phyloP scores from a whole-genome alignment of 108 stramenopile genomes.

The Mediolabrus comicus region DNA sequence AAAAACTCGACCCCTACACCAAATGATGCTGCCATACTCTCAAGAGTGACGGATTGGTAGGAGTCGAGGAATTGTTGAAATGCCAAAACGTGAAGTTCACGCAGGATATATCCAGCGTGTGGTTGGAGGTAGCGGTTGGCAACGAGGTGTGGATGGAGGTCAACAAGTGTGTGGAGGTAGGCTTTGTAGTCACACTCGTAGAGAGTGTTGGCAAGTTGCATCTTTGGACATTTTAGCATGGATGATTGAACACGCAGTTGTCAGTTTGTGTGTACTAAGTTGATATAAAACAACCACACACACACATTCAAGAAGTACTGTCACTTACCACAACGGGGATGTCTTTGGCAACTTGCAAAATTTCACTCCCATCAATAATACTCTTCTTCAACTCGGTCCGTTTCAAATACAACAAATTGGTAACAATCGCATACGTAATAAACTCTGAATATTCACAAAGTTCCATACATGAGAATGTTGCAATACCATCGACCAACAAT shows the following conservation, averaged over 20 bases:
- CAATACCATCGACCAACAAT: slow-evolving; percentile 90
- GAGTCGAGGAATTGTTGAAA: slow-evolving; percentile 98
- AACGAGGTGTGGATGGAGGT: slow-evolving; percentile 71
- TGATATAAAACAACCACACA: background rate
- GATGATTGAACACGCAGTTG: no score
- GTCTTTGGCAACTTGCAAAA: slow-evolving; percentile 81
- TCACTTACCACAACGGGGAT: slow-evolving; percentile 70
- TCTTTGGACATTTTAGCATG: no score
- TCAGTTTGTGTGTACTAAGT: no score
- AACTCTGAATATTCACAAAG: slow-evolving; percentile 93
- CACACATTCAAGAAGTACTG: background rate
- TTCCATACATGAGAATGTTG: slow-evolving; percentile 96
- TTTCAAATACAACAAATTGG: slow-evolving; percentile 84
- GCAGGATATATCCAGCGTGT: slow-evolving; percentile 85
- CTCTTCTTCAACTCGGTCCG: slow-evolving; percentile 88
- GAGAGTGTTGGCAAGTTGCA: slow-evolving; percentile 78
- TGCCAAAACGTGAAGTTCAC: slow-evolving; percentile 92
- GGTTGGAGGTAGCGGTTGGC: slow-evolving; percentile 86
- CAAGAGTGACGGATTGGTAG: slow-evolving; percentile 94
- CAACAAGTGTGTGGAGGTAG: slow-evolving; percentile 91
- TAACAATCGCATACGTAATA: slow-evolving; percentile 88
- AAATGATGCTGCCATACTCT: slow-evolving; percentile 93
- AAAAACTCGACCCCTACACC: slow-evolving; percentile 90
- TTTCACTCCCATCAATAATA: slow-evolving; percentile 96
- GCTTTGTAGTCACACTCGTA: slow-evolving; percentile 95